Conservation (phyloP, 1,139 yeast genomes). For the Pneumocystis sp. region DNA sequence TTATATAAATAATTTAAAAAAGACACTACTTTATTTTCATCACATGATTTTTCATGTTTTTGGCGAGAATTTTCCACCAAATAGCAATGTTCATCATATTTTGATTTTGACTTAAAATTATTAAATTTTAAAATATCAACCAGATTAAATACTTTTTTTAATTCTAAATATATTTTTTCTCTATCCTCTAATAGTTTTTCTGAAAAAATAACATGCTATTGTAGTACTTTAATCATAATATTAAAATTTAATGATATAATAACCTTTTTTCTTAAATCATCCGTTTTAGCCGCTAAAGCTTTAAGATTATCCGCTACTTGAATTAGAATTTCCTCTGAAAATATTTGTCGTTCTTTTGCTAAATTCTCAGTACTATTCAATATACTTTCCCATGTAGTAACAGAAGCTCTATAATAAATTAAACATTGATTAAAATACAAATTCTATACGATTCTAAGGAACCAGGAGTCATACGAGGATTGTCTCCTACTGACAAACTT, state of each 20-base stretch:
- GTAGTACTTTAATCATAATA: not conserved
- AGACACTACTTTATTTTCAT: conserved; percentile 21
- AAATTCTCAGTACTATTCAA: conserved; percentile 71
- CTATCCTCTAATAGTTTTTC: conserved; percentile 46
- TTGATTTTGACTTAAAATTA: conserved; percentile 36
- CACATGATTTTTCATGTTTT: conserved; percentile 36
- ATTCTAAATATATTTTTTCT: conserved; percentile 46
- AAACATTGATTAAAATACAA: not conserved
- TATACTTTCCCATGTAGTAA: conserved; percentile 89
- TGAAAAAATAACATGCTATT: conserved; percentile 38
- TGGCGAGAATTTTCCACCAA: conserved; percentile 67
- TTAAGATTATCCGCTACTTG: conserved; percentile 52
- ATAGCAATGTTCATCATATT: conserved; percentile 67
- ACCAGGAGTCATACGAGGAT: conserved; percentile 86
- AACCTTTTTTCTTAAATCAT: conserved; percentile 36
- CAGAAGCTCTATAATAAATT: conserved; percentile 40
- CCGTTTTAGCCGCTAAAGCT: conserved; percentile 40
- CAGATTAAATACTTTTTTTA: conserved; percentile 30
- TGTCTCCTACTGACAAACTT: conserved; percentile 71
- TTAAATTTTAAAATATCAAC: not conserved
- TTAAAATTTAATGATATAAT: not conserved
- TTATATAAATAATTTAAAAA: not conserved
- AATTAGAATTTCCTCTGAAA: conserved; percentile 47
- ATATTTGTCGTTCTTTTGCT: conserved; percentile 48
- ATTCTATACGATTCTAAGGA: conserved; percentile 43